Conservation (phyloP, 345 rosid species). For the Iberis pinnata region DNA sequence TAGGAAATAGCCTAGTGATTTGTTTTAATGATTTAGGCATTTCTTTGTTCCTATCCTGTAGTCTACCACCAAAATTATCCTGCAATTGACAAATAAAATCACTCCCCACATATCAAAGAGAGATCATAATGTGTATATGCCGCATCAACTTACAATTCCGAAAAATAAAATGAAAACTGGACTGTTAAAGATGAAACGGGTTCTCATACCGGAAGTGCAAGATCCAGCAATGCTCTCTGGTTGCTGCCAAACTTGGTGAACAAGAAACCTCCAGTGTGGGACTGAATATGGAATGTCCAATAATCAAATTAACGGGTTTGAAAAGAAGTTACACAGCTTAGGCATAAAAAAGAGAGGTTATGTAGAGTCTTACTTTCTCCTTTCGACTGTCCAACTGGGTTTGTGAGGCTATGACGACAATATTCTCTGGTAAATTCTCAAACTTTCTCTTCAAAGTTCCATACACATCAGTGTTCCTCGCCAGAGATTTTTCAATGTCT, state of each 20-base stretch:
- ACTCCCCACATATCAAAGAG: slow-evolving; percentile 2
- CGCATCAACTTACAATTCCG: background rate
- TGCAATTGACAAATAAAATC: slow-evolving; percentile 32
- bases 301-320: slow-evolving; percentile 2
- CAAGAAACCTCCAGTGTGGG: slow-evolving; percentile 81
- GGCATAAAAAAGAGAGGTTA: slow-evolving; percentile 3
- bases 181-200: no score
- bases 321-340: background rate
- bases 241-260: slow-evolving; percentile 89
- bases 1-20: slow-evolving; percentile 77
- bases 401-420: slow-evolving; percentile 83
- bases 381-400: slow-evolving; percentile 80
- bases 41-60: slow-evolving; percentile 87
- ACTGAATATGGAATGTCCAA: slow-evolving; percentile 37
- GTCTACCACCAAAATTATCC: slow-evolving; percentile 82
- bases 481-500: slow-evolving; percentile 78
- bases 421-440: slow-evolving; percentile 61
- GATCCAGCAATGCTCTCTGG: slow-evolving; percentile 81
- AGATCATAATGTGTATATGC: no score
- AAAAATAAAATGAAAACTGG: no score
- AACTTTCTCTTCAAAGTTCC: slow-evolving; percentile 58
- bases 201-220: slow-evolving; percentile 75
- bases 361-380: slow-evolving; percentile 54
- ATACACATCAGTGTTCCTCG: slow-evolving; percentile 49
- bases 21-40: slow-evolving; percentile 79